These are phyloP conservation scores for Paecilomyces variotii DNA, from an alignment of 2,329 filamentous ascomycete genomes.

Conservation along the genomic window DNA sequence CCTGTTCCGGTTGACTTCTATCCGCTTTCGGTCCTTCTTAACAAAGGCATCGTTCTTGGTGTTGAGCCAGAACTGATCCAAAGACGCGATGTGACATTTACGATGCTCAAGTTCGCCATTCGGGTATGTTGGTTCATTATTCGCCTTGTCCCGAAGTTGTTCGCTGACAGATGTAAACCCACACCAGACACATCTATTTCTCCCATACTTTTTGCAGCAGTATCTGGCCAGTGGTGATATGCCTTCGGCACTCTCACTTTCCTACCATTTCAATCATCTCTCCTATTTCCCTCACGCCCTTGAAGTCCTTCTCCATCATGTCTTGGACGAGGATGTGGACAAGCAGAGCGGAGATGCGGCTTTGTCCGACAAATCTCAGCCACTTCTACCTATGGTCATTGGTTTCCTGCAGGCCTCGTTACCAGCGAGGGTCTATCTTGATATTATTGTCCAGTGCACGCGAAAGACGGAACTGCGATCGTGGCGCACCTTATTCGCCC, in stretches of 20 bases:
- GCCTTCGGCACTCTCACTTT: conserved; percentile 71
- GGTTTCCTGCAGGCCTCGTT: conserved; percentile 64
- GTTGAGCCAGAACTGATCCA: conserved; percentile 92
- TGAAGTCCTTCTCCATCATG: conserved; percentile 84
- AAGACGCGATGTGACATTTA: conserved; percentile 82
- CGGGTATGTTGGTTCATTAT: conserved; percentile 53
- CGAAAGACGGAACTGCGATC: conserved; percentile 93
- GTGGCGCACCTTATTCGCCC: conserved; percentile 88
- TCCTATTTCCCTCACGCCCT: conserved; percentile 90
- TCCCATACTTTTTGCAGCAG: conserved; percentile 77
- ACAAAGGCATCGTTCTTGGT: conserved; percentile 82
- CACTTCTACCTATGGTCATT: conserved; percentile 44
- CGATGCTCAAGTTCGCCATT: conserved; percentile 79
- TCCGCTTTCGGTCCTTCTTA: conserved; percentile 76
- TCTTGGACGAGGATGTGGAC: conserved; percentile 91
- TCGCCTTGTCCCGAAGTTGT: conserved; percentile 2
- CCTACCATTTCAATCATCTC: conserved; percentile 75
- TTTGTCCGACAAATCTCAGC: conserved; percentile 17
- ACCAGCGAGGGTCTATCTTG: conserved; percentile 65
- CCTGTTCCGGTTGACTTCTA: conserved; percentile 89
- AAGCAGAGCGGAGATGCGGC: conserved; percentile 30
- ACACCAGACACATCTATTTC: conserved; percentile 80
- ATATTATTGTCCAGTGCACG: conserved; percentile 93
- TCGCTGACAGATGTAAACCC: background rate
- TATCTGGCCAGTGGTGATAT: conserved; percentile 69